Base-by-base conservation (phyloP, 225 moss, liverwort and hornwort species). In the Bryum argenteum region DNA sequence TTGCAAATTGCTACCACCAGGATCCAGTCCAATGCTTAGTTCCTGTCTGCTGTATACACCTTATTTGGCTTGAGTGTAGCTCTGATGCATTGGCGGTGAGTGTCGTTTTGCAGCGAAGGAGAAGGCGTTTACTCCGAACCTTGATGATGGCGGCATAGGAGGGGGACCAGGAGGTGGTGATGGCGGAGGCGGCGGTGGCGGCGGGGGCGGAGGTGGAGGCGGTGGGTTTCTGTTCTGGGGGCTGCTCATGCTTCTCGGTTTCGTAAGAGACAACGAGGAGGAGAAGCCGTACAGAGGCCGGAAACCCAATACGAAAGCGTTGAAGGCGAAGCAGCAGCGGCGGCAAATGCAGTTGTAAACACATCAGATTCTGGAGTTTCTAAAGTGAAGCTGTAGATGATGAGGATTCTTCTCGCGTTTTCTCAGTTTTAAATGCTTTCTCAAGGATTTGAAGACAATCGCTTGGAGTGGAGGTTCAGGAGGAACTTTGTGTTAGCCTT, bases 151-250 rank as follows among this genome's bases (percentile, higher is more conserved):
- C 57, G 86, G 75, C 53, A 78, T 75, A 23, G 83, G 80, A 72
- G 86, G 83, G 11, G 80, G 80, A 53, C 78, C 78, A 23, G 76
- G 78, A 38, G 83, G 83, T 19, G 83, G 78, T 44, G 86, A 75
- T 41, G 80, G 48, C 40, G 86, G 83, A 8, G 86, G 86, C 0
- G 86, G 86, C 4, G 86, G 86, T 0, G 83, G 86, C 0, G 86
- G 86, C 4, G 86, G 86, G 0, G 86, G 86, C 8, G 86, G 86
- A 0, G 83, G 86, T 1, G 86, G 86, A 0, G 86, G 86, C 16
- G 86, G 86, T 0, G 86, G 86, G 28, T 86, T 86, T 61, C 43
- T 86, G 51, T 86, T 83, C 58, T 86, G 83, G 86, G 86, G 86
- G 5, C 66, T 86, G 53, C 53, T 86, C 8, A 86, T 86, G 86